Conservation (phyloP, 1,284 basidiomycete species). For the Cryptococcus hybrid region DNA sequence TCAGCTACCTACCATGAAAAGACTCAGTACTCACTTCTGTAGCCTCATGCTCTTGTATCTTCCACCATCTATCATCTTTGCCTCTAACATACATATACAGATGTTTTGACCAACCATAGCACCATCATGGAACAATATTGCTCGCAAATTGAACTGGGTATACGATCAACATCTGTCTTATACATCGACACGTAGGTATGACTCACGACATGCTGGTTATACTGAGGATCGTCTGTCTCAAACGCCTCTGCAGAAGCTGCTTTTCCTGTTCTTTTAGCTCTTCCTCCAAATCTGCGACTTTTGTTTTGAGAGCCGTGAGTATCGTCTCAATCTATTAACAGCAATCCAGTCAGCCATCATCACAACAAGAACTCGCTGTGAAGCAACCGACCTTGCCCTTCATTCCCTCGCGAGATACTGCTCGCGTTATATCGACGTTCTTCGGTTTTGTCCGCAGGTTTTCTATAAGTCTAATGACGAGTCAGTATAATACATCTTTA, state of each 20-base stretch:
- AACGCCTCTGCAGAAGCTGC: conserved; percentile 22
- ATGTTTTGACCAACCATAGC: conserved; percentile 31
- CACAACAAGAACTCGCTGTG: too few species aligned
- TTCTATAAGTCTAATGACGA: not conserved
- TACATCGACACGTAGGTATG: not conserved
- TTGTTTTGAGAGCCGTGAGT: conserved; percentile 16
- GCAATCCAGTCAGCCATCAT: not conserved
- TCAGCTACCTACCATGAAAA: not conserved
- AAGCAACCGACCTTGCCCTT: conserved; percentile 27
- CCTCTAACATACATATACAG: conserved; percentile 34
- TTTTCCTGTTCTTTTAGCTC: conserved; percentile 25
- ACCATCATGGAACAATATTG: conserved; percentile 41
- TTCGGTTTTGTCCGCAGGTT: too few species aligned
- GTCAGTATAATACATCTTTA: too few species aligned
- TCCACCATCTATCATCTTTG: conserved; percentile 37
- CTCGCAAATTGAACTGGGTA: conserved; percentile 30
- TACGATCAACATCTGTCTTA: not conserved
- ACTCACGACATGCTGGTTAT: conserved; percentile 34
- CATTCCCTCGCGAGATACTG: conserved; percentile 23
- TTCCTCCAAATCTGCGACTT: conserved; percentile 19
- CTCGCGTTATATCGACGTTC: not conserved
- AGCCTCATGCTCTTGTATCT: conserved; percentile 32
- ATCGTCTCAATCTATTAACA: conserved; percentile 19
- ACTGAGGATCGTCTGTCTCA: conserved; percentile 32
- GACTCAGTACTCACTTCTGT: conserved; percentile 18